Conservation (phyloP, 805 yeast species). For the Sugiyamaella lignohabitans region DNA sequence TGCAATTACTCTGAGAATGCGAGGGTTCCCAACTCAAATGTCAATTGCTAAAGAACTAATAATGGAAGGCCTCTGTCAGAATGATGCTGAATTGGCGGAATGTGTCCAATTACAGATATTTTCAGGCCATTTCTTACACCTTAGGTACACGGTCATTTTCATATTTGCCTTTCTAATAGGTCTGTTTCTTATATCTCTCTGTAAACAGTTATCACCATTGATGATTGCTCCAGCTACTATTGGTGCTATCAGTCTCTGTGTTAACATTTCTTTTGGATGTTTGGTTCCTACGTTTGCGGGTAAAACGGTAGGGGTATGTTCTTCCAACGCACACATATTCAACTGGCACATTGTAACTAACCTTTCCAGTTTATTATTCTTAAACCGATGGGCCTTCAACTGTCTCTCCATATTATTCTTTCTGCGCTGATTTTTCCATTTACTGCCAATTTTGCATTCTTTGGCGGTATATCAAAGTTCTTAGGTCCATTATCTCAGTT, state of each 20-base stretch:
- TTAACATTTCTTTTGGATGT: slow-evolving; percentile 19
- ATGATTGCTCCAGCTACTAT: slow-evolving; percentile 23
- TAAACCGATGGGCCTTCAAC: slow-evolving; percentile 25
- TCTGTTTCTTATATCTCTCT: slow-evolving; percentile 1
- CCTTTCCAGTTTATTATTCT: slow-evolving; percentile 15
- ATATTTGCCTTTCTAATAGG: slow-evolving; percentile 23
- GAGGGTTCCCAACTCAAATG: slow-evolving; percentile 19
- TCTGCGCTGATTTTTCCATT: slow-evolving; percentile 25
- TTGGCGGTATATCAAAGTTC: slow-evolving; percentile 14
- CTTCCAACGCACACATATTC: too few relatives aligned
- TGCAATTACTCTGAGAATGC: slow-evolving; percentile 23
- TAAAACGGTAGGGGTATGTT: slow-evolving; percentile 19
- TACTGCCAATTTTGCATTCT: slow-evolving; percentile 24
- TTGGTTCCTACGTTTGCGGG: slow-evolving; percentile 24
- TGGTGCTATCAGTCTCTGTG: slow-evolving; percentile 20
- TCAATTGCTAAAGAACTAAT: slow-evolving; percentile 14
- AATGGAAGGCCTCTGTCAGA: slow-evolving; percentile 20
- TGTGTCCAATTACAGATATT: slow-evolving; percentile 21
- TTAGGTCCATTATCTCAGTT: slow-evolving; percentile 15
- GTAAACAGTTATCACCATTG: slow-evolving; percentile 14
- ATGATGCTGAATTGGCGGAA: slow-evolving; percentile 6
- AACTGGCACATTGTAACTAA: too few relatives aligned
- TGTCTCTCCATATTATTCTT: slow-evolving; percentile 20
- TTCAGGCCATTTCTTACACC: slow-evolving; percentile 21
- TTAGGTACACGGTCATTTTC: slow-evolving; percentile 20